Conservation (phyloP, 306 rosid species). For the Trichosanthes truncata region DNA sequence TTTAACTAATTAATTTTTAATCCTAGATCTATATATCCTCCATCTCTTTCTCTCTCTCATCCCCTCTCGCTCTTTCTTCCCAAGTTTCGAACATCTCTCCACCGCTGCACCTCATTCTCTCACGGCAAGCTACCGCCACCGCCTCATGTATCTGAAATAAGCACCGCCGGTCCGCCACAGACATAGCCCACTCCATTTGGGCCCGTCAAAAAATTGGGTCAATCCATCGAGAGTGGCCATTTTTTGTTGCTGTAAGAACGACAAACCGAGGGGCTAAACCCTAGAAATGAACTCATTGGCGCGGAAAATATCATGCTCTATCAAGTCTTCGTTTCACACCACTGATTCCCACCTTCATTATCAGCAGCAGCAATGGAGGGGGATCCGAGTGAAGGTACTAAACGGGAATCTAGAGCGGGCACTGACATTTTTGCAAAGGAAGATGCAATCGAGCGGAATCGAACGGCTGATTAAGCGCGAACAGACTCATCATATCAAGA, state of each 20-base stretch:
- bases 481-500: slow-evolving; percentile 65
- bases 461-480: slow-evolving; percentile 67
- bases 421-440: slow-evolving; percentile 50
- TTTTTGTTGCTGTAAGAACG: not conserved
- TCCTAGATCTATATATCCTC: too few relatives aligned
- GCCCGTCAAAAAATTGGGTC: too few relatives aligned
- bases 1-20: too few relatives aligned
- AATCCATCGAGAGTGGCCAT: too few relatives aligned
- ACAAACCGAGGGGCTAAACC: not conserved
- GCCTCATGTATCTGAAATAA: too few relatives aligned
- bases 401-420: slow-evolving; percentile 65
- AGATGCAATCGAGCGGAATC: slow-evolving; percentile 76
- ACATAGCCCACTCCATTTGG: too few relatives aligned
- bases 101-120: too few relatives aligned
- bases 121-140: too few relatives aligned
- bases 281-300: slow-evolving; percentile 50
- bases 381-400: slow-evolving; percentile 59
- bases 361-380: slow-evolving; percentile 59
- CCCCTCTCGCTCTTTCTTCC: too few relatives aligned
- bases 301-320: slow-evolving; percentile 25
- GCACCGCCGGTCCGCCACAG: too few relatives aligned
- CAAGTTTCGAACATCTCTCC: too few relatives aligned
- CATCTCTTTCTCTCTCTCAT: too few relatives aligned
- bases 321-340: slow-evolving; percentile 22
- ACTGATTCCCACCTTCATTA: slow-evolving; percentile 8